phyloP scores from a whole-genome alignment of 148 eudicot species.

The Dianthus caryophyllus region DNA sequence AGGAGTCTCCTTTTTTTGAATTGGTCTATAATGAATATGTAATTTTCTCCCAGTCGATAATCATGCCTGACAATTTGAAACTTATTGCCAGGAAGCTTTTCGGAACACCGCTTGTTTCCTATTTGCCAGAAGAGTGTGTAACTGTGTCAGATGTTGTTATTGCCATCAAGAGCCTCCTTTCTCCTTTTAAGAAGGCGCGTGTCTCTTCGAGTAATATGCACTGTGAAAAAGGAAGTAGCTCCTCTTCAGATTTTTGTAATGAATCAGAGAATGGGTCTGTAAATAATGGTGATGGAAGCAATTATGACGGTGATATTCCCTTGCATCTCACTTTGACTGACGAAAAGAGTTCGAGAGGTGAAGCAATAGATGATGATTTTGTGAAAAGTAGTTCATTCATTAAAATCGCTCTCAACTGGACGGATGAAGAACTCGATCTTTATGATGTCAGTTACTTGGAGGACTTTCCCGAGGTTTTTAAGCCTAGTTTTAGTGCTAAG shows the following conservation, averaged over 20 bases:
- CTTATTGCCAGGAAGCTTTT: slow-evolving; percentile 60
- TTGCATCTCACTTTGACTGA: slow-evolving; percentile 52
- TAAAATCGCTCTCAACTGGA: slow-evolving; percentile 58
- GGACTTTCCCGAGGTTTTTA: slow-evolving; percentile 84
- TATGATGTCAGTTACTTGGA: slow-evolving; percentile 73
- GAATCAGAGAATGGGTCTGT: slow-evolving; percentile 27
- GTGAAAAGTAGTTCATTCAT: slow-evolving; percentile 33
- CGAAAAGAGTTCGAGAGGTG: slow-evolving; percentile 44
- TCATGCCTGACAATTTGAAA: slow-evolving; percentile 28
- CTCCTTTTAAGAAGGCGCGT: slow-evolving; percentile 56
- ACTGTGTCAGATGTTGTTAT: slow-evolving; percentile 54
- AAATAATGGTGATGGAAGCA: slow-evolving; percentile 30
- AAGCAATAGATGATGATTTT: slow-evolving; percentile 50
- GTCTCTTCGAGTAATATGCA: slow-evolving; percentile 20
- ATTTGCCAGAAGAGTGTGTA: slow-evolving; percentile 47
- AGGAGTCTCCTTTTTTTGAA: neutral
- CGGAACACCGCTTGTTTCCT: slow-evolving; percentile 73
- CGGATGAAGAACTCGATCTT: slow-evolving; percentile 43
- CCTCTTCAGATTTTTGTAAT: slow-evolving; percentile 29
- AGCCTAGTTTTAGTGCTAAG: slow-evolving; percentile 60
- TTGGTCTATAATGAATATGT: neutral
- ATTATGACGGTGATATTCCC: slow-evolving; percentile 31
- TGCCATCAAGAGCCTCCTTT: slow-evolving; percentile 48
- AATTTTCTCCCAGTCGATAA: neutral
- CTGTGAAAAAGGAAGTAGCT: slow-evolving; percentile 36